Evolutionary conservation across 805 yeast species (phyloP).

Genomic region (Starmerella etchellsii): DNA sequence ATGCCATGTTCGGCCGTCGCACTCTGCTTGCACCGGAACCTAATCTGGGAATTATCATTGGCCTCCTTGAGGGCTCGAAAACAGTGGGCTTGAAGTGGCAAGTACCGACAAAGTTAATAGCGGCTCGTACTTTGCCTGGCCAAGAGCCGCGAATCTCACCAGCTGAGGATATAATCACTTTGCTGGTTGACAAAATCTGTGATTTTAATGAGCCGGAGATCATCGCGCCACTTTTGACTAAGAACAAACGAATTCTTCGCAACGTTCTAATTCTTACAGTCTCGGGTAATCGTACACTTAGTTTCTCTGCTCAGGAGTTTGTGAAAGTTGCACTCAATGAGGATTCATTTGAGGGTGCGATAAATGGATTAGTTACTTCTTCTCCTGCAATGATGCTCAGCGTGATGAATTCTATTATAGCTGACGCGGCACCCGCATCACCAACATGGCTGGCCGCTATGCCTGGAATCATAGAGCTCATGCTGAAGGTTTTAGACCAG

Average conservation of each 20-base stretch:
- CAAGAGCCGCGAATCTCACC: background rate
- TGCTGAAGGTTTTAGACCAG: slow-evolving; percentile 7
- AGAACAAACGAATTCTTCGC: slow-evolving; percentile 2
- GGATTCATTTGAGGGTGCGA: slow-evolving; percentile 2
- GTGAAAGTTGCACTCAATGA: slow-evolving; percentile 1
- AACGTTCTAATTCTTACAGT: slow-evolving; percentile 2
- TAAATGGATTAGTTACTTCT: background rate
- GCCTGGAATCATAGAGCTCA: slow-evolving; percentile 10
- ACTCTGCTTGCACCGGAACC: background rate
- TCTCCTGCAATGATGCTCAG: slow-evolving; percentile 1
- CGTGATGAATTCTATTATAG: slow-evolving; percentile 2
- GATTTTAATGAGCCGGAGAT: slow-evolving; percentile 3
- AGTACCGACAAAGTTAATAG: slow-evolving; percentile 1
- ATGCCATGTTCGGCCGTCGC: background rate
- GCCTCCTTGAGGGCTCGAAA: slow-evolving; percentile 7
- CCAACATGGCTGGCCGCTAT: slow-evolving; percentile 9
- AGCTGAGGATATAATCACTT: slow-evolving; percentile 1
- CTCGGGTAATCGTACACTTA: slow-evolving; percentile 8
- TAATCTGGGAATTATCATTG: background rate
- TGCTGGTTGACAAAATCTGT: slow-evolving; percentile 5
- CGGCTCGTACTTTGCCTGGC: background rate
- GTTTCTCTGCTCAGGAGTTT: slow-evolving; percentile 12
- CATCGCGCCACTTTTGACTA: background rate
- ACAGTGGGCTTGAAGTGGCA: slow-evolving; percentile 1
- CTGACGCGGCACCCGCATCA: slow-evolving; percentile 4